Percentiles rank a stretch among this genome's conserved stretches.
Conservation (phyloP, 345 rosid species). For the Gossypioides kirkii region DNA sequence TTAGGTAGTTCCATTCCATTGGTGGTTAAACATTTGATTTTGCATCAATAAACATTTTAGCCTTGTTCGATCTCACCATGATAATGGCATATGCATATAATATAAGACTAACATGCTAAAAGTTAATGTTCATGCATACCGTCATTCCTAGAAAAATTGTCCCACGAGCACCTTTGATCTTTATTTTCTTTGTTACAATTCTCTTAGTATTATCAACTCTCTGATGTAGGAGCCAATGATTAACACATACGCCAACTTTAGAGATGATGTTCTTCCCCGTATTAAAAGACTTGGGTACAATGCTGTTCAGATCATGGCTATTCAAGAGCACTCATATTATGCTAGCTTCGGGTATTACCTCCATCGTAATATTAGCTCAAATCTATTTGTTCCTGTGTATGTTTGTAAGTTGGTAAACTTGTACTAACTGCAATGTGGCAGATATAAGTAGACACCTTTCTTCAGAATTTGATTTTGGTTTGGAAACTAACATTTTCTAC, state of each 20-base stretch:
- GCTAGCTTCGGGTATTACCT: constrained; percentile 89
- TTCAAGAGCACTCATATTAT: constrained; percentile 97
- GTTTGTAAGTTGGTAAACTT: not conserved
- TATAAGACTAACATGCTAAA: not conserved
- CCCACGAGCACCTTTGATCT: not conserved
- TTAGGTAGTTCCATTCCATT: not conserved
- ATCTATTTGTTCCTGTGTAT: not conserved
- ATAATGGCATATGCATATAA: not conserved
- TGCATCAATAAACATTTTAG: not conserved
- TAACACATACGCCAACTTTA: constrained; percentile 80
- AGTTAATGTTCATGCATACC: not conserved
- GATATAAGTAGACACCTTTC: not conserved
- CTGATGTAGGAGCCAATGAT: constrained; percentile 76
- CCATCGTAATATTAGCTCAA: constrained; percentile 1
- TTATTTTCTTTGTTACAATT: not conserved
- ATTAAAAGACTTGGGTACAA: constrained; percentile 92
- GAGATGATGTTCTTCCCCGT: constrained; percentile 97
- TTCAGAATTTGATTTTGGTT: not conserved
- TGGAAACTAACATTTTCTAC: constrained; percentile 8
- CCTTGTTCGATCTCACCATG: not conserved
- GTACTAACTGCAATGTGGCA: not conserved
- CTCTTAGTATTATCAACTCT: constrained; percentile 18
- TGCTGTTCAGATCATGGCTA: constrained; percentile 98
- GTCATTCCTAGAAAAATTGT: constrained; percentile 1
- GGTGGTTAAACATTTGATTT: not conserved